Evolutionary conservation across 495 filamentous ascomycete genomes (phyloP).

Genomic region (Aspergillus olivimuriae): DNA sequence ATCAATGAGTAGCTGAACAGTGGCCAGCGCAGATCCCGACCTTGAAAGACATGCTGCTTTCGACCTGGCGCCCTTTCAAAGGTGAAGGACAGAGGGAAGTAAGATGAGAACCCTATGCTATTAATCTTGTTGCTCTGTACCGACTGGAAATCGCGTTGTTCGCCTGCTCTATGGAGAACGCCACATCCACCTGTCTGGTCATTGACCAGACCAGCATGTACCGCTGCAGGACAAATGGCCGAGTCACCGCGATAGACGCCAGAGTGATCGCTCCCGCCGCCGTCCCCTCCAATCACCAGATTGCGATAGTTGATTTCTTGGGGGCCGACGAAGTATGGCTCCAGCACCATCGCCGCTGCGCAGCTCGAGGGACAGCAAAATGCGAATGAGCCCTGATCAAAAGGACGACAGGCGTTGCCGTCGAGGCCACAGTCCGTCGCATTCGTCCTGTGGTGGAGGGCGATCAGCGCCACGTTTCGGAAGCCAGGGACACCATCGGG

Average conservation of each 20-base stretch:
- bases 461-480: neutral
- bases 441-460: constrained; percentile 34
- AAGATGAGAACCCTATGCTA: constrained; percentile 58
- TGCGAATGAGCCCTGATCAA: constrained; percentile 56
- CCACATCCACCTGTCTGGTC: constrained; percentile 65
- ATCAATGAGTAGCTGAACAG: constrained; percentile 58
- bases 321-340: constrained; percentile 63
- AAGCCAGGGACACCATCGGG: neutral
- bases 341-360: constrained; percentile 52
- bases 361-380: constrained; percentile 75
- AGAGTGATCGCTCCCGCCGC: constrained; percentile 27
- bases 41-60: no score
- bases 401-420: constrained; percentile 66
- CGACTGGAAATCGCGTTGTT: constrained; percentile 46
- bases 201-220: constrained; percentile 66
- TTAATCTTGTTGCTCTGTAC: constrained; percentile 53
- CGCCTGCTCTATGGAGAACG: constrained; percentile 56
- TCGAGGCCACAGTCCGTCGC: constrained; percentile 62
- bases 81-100: constrained; percentile 64
- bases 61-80: constrained; percentile 47
- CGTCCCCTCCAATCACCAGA: constrained; percentile 63
- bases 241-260: constrained; percentile 70
- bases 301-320: constrained; percentile 58
- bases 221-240: constrained; percentile 65
- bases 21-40: constrained; percentile 62